phyloP scores from a whole-genome alignment of 768 basidiomycete species.

The Boletus speciosus region DNA sequence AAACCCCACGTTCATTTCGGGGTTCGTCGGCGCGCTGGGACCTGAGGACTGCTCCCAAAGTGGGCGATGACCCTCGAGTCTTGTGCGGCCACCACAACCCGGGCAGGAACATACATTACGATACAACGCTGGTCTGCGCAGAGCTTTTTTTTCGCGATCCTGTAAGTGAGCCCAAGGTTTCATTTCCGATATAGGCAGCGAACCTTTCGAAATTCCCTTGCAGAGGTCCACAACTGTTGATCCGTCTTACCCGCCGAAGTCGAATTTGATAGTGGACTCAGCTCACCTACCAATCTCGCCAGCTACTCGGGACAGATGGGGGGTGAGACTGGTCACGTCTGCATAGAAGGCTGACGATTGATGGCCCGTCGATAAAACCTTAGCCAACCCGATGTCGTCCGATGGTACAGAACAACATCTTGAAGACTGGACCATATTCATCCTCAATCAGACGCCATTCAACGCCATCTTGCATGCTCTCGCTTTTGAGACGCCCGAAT shows the following conservation, averaged over 20 bases:
- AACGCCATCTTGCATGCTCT: too few relatives aligned
- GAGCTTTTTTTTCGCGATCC: too few relatives aligned
- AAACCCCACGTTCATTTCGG: neutral
- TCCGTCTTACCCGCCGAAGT: too few relatives aligned
- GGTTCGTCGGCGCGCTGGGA: neutral
- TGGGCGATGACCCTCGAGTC: neutral
- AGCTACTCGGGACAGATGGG: constrained; percentile 33
- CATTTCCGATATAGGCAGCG: neutral
- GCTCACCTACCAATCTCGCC: constrained; percentile 49
- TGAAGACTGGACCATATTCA: too few relatives aligned
- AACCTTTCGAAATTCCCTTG: too few relatives aligned
- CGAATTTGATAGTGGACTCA: constrained; percentile 51
- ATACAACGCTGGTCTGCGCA: neutral
- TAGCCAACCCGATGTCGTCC: too few relatives aligned
- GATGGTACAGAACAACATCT: too few relatives aligned
- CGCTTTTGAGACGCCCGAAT: too few relatives aligned
- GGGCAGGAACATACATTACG: neutral
- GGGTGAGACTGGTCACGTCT: too few relatives aligned
- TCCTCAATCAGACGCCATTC: constrained; percentile 26
- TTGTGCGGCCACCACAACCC: neutral
- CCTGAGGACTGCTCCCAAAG: neutral
- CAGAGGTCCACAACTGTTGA: too few relatives aligned
- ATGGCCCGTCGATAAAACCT: too few relatives aligned
- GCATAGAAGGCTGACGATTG: too few relatives aligned
- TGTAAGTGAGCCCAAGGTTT: neutral